Percentiles rank a stretch among this genome's conserved stretches.
Conservation (phyloP, 208 protist genomes). For the Trypanosomatidae sp. region DNA sequence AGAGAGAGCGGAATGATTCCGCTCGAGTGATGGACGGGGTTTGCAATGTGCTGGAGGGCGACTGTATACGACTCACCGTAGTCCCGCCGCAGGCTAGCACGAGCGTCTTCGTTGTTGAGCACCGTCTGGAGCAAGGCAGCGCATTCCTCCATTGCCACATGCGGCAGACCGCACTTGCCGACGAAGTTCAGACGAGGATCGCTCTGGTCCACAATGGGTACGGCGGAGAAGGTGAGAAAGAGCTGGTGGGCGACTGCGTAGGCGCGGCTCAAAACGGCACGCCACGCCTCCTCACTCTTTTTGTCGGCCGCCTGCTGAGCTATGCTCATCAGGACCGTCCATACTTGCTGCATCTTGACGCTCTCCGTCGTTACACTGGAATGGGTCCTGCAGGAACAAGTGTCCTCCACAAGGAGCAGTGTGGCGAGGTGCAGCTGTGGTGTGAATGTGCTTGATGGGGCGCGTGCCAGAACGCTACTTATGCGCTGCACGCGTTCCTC, state of each 20-base stretch:
- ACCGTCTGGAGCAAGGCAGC: slow-evolving; percentile 22
- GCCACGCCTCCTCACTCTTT: slow-evolving; percentile 12
- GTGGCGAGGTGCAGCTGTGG: slow-evolving; percentile 14
- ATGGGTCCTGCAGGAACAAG: slow-evolving; percentile 3
- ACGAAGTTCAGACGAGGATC: slow-evolving; percentile 22
- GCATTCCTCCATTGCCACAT: slow-evolving; percentile 15
- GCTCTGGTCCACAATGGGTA: slow-evolving; percentile 7
- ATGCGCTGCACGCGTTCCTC: slow-evolving; percentile 10
- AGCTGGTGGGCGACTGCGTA: slow-evolving; percentile 15
- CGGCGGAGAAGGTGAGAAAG: slow-evolving; percentile 3
- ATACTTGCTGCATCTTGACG: slow-evolving; percentile 13
- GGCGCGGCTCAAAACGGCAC: slow-evolving; percentile 8
- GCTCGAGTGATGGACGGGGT: slow-evolving; percentile 12
- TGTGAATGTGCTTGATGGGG: neutral
- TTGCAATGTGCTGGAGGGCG: slow-evolving; percentile 16
- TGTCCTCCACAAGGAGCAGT: slow-evolving; percentile 22
- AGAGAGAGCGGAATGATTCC: slow-evolving; percentile 17
- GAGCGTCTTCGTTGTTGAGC: slow-evolving; percentile 20
- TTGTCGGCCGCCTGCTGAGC: neutral
- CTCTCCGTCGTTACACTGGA: slow-evolving; percentile 1
- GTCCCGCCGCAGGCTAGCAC: slow-evolving; percentile 15
- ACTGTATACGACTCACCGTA: slow-evolving; percentile 14
- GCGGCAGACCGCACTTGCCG: slow-evolving; percentile 13
- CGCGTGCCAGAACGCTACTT: neutral
- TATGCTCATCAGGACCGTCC: slow-evolving; percentile 7